Evolutionary conservation across 2,329 filamentous ascomycete species (phyloP), one percentile per base, ranked within the genome.

Genomic region (Bipolaris zeicola): DNA sequence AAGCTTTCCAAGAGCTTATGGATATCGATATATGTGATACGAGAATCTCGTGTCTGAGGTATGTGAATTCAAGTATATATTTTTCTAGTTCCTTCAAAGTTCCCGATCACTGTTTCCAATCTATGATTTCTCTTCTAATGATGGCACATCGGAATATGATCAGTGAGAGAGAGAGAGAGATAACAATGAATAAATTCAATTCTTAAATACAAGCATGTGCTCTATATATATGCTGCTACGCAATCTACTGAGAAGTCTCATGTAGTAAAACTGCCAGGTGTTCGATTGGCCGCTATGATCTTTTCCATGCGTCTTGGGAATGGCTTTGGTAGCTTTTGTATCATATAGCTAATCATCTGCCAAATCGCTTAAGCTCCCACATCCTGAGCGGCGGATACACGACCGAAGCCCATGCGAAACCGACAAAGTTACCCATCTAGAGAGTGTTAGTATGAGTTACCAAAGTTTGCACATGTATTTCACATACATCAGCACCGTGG

Each of bases 381-480:
- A 76, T 80, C 55, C 84, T 76, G 47, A 86, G 64, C 6, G 82
- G 81, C 5, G 82, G 82, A 65, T 83, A 88, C 2, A 86, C 79
- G 5, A 87, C 41, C 2, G 77, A 82, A 4, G 84, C 82, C 84
- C 83, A 87, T 0, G 80, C 78, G 65, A 87, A 87, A 1, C 83
- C 84, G 36, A 88, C 82, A 60, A 84, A 85, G 37, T 84, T 84
- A 1, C 84, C 84, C 81, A 86, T 84, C 72, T 79, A 52, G 5
- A 34, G 7, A 8, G 42, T 5, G 24, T 62, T 20, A 66, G 55
- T 14, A 46, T 28, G 28, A 11, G 10, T 31, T 13, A 37, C 16
- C 7, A 11, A 1, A 11, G 8, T 16, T 7, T 7, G 6, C 3
- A 8, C 2, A 8, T 48, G 3, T 2, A n/a, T 3, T 4, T 45